phyloP scores from a whole-genome alignment of 371 early-diverging fungal species.

The Fennellomyces sp. region DNA sequence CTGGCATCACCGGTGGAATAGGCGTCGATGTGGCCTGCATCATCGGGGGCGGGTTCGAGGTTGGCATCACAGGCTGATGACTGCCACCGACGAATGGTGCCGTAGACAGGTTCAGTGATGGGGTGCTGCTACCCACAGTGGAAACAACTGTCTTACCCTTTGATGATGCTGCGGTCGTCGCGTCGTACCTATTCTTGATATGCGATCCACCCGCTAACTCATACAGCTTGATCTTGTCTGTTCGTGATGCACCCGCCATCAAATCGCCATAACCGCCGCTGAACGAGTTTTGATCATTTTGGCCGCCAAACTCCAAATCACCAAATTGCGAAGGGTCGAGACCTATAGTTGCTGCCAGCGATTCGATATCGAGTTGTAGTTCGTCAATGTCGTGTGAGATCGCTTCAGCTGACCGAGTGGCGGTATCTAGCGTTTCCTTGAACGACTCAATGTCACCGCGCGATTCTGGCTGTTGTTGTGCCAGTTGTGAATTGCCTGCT shows the following conservation, averaged over 20 bases:
- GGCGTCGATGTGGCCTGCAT: too few relatives aligned
- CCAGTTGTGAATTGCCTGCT: constrained; percentile 1
- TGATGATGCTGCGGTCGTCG: background rate
- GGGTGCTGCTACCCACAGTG: background rate
- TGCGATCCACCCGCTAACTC: constrained; percentile 19
- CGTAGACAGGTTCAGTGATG: background rate
- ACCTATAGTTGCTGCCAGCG: constrained; percentile 34
- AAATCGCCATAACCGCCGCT: constrained; percentile 10
- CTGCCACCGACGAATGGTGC: background rate
- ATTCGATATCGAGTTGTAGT: constrained; percentile 36
- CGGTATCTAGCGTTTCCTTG: constrained; percentile 25
- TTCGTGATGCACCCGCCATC: constrained; percentile 14
- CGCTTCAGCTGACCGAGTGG: constrained; percentile 32
- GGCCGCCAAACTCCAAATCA: constrained; percentile 12
- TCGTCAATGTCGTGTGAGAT: constrained; percentile 40
- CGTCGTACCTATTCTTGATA: constrained; percentile 10
- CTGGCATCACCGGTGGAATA: too few relatives aligned
- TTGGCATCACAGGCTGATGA: background rate
- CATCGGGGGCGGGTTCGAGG: background rate
- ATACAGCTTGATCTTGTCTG: constrained; percentile 18
- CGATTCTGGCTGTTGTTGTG: background rate
- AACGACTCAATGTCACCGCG: constrained; percentile 18
- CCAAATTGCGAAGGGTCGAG: constrained; percentile 28
- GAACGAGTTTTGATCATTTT: constrained; percentile 1
- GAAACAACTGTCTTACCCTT: constrained; percentile 3